Evolutionary conservation across 2,329 filamentous ascomycete species (phyloP).

Genomic region (Didymella keratinophila): DNA sequence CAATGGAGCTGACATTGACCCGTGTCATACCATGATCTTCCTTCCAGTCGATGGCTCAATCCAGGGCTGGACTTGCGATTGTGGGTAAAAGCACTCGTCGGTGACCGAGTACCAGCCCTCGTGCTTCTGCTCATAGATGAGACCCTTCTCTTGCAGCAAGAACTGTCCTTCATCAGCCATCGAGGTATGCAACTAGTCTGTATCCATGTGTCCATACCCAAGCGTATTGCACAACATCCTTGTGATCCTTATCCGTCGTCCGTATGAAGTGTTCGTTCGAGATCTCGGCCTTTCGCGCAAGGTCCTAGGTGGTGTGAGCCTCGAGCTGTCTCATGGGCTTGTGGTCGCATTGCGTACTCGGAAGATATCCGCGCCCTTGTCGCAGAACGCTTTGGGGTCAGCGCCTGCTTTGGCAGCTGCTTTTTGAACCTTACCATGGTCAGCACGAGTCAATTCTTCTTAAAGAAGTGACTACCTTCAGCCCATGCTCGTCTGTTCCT

Average conservation of each 20-base stretch:
- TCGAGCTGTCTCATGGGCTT: neutral
- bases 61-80: slow-evolving; percentile 74
- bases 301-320: slow-evolving; percentile 53
- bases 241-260: slow-evolving; percentile 85
- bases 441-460: neutral
- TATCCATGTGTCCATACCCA: slow-evolving; percentile 65
- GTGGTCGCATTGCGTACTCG: slow-evolving; percentile 54
- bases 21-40: slow-evolving; percentile 71
- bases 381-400: slow-evolving; percentile 85
- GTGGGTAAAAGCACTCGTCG: slow-evolving; percentile 95
- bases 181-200: neutral
- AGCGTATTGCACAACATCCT: slow-evolving; percentile 84
- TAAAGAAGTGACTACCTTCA: slow-evolving; percentile 67
- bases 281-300: slow-evolving; percentile 75
- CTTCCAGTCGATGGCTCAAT: slow-evolving; percentile 82
- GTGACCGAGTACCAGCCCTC: slow-evolving; percentile 96
- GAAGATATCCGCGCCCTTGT: slow-evolving; percentile 82
- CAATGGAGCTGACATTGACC: too few relatives aligned
- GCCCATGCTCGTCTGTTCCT: slow-evolving; percentile 95
- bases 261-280: slow-evolving; percentile 88
- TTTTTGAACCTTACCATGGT: slow-evolving; percentile 74
- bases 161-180: slow-evolving; percentile 54
- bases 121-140: slow-evolving; percentile 85
- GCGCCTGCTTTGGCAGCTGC: slow-evolving; percentile 76
- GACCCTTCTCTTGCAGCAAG: slow-evolving; percentile 75